A percentile compares a stretch with the other conserved stretches of the same genome.
Evolutionary conservation across 129 eudicot genomes (phyloP).

Genomic region (Lactuca saligna): DNA sequence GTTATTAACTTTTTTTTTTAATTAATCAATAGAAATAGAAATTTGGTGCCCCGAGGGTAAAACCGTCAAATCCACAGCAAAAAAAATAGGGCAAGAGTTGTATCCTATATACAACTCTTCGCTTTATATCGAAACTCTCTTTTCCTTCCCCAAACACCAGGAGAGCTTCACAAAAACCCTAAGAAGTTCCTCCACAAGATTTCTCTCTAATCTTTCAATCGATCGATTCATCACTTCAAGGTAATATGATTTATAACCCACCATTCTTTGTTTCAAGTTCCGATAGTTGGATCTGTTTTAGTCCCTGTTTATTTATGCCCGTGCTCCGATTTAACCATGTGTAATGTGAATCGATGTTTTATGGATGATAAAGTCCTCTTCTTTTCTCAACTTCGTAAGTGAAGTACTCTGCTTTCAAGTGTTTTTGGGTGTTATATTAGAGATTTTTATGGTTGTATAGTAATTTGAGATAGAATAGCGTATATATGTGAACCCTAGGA

Average conservation of each 20-base stretch:
- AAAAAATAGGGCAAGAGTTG: conserved; percentile 4
- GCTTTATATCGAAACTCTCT: background rate
- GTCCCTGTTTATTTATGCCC: background rate
- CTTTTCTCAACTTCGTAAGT: background rate
- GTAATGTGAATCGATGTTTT: conserved; percentile 8
- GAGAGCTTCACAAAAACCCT: conserved; percentile 4
- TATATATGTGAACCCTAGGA: background rate
- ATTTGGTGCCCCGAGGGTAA: background rate
- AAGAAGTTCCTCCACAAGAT: background rate
- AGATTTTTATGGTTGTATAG: background rate
- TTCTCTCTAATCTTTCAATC: background rate
- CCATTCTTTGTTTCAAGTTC: background rate
- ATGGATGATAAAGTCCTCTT: background rate
- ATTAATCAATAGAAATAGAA: background rate
- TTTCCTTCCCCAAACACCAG: conserved; percentile 1
- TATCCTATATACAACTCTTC: background rate
- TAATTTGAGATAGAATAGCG: background rate
- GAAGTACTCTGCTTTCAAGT: background rate
- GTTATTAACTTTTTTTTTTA: no score
- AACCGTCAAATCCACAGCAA: background rate
- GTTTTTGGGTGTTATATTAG: background rate
- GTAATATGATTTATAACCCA: background rate
- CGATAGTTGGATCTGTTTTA: background rate
- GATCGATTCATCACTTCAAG: background rate
- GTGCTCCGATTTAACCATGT: background rate